Evolutionary conservation across 2,329 filamentous ascomycete genomes (phyloP).

Genomic region (Fusarium sp.): DNA sequence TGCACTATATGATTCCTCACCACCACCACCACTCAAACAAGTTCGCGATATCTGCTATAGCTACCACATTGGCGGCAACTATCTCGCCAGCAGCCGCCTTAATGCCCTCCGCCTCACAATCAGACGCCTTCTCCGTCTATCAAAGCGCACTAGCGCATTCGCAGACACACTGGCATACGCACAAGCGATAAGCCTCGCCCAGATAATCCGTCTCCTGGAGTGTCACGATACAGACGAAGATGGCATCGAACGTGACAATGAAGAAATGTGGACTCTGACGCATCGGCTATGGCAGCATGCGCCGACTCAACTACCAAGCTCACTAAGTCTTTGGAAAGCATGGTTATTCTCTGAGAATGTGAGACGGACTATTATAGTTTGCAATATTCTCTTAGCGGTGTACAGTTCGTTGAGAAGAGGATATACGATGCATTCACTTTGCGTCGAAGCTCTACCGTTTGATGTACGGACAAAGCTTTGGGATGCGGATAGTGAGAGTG

Average conservation of each 20-base stretch:
- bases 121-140: background rate
- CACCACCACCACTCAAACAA: background rate
- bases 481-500: background rate
- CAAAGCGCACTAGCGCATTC: background rate
- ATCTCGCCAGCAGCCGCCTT: background rate
- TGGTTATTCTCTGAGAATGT: conserved; percentile 12
- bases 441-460: conserved; percentile 1
- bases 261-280: background rate
- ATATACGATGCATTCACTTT: conserved; percentile 7
- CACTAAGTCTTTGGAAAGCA: conserved; percentile 3
- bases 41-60: background rate
- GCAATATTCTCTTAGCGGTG: background rate
- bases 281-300: background rate
- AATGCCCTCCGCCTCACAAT: background rate
- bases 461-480: background rate
- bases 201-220: background rate
- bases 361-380: background rate
- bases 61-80: background rate
- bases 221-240: background rate
- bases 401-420: conserved; percentile 1
- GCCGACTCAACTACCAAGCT: background rate
- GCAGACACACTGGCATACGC: background rate
- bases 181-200: background rate
- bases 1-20: background rate
- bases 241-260: background rate